phyloP scores from a whole-genome alignment of 345 rosid species.

The Luvunga scandens region DNA sequence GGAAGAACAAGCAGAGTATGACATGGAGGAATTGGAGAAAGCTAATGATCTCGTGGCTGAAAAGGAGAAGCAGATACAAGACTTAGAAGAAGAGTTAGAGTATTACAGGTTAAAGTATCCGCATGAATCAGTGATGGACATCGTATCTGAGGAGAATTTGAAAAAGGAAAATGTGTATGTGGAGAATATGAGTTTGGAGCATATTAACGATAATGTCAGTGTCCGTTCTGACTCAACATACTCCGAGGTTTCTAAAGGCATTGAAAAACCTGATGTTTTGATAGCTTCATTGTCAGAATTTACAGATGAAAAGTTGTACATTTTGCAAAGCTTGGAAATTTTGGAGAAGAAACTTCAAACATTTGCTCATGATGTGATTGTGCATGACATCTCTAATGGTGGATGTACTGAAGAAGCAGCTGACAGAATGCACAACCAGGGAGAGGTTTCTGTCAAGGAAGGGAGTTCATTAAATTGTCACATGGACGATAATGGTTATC shows the following conservation, averaged over 20 bases:
- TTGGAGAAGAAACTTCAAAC: constrained; percentile 45
- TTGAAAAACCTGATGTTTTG: constrained; percentile 18
- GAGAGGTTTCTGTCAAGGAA: constrained; percentile 16
- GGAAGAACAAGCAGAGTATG: constrained; percentile 88
- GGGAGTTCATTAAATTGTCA: constrained; percentile 3
- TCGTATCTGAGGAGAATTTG: constrained; percentile 17
- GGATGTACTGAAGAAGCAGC: constrained; percentile 22
- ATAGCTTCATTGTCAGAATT: constrained; percentile 24
- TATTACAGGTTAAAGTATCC: constrained; percentile 38
- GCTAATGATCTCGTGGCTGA: constrained; percentile 65
- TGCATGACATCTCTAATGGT: constrained; percentile 19
- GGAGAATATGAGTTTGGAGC: constrained; percentile 10
- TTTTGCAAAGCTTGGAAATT: constrained; percentile 25
- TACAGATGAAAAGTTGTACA: constrained; percentile 38
- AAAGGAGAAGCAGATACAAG: constrained; percentile 70
- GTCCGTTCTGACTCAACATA: constrained; percentile 1
- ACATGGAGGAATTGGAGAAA: constrained; percentile 59
- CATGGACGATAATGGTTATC: constrained; percentile 9
- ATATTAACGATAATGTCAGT: constrained; percentile 16
- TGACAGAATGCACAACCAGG: constrained; percentile 14
- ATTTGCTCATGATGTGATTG: constrained; percentile 19
- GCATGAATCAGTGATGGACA: constrained; percentile 33
- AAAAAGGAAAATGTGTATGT: constrained; percentile 20
- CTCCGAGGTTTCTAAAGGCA: constrained; percentile 20
- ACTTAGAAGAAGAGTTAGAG: constrained; percentile 68